Conservation (phyloP, 2,329 filamentous ascomycete species). For the Biscogniauxia sp. region DNA sequence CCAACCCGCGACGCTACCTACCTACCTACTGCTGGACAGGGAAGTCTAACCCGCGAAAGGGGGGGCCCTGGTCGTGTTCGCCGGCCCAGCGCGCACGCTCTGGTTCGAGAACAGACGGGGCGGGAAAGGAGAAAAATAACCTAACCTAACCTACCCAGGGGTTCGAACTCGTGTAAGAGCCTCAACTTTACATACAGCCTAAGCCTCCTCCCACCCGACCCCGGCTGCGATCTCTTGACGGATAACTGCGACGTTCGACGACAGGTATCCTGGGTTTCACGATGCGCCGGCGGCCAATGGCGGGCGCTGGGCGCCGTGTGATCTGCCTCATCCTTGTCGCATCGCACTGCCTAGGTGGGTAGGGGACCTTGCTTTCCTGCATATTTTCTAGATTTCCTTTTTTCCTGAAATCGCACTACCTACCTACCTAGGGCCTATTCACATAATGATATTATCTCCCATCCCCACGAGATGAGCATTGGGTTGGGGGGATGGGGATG, state of each 20-base stretch:
- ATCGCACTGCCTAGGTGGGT: no score
- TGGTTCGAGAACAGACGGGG: neutral
- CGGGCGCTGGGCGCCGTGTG: slow-evolving; percentile 10
- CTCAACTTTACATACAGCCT: neutral
- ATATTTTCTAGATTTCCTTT: neutral
- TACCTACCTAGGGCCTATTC: no score
- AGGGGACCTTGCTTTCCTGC: neutral
- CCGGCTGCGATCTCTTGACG: slow-evolving; percentile 9
- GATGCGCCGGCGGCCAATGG: slow-evolving; percentile 20
- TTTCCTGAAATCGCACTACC: no score
- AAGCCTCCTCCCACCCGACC: neutral
- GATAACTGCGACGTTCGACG: slow-evolving; percentile 5
- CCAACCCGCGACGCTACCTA: neutral
- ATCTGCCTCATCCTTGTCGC: slow-evolving; percentile 21
- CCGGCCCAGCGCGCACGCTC: no score
- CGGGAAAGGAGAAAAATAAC: neutral
- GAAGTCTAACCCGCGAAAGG: neutral
- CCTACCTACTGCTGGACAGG: neutral
- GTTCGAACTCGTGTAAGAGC: neutral
- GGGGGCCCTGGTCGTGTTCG: neutral
- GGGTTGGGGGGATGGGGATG: no score
- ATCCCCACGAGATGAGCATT: no score
- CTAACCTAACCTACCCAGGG: no score
- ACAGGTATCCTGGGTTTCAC: slow-evolving; percentile 20
- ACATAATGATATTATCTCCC: no score